Evolutionary conservation across 108 stramenopile species (phyloP).

Genomic region (Cyclotella distinguenda): DNA sequence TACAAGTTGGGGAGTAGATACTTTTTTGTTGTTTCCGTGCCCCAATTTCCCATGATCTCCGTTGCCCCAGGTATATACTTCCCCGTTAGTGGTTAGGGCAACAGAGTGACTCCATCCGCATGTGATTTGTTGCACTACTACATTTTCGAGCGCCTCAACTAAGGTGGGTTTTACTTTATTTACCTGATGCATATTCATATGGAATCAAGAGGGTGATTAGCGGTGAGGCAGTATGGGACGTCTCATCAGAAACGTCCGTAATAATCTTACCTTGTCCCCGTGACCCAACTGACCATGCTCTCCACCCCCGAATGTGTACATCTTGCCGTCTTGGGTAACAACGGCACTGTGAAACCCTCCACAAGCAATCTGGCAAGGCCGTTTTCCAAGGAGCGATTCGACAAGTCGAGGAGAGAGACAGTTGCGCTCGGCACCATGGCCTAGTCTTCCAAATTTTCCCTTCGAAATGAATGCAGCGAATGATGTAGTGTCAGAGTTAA

Average conservation of each 20-base stretch:
- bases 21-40: slow-evolving; percentile 86
- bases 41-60: slow-evolving; percentile 90
- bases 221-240: background rate
- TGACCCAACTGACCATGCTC: slow-evolving; percentile 93
- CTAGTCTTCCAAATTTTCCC: slow-evolving; percentile 94
- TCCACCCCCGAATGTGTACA: slow-evolving; percentile 91
- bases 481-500: background rate
- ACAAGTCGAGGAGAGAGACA: slow-evolving; percentile 82
- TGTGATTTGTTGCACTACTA: slow-evolving; percentile 86
- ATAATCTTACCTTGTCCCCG: slow-evolving; percentile 76
- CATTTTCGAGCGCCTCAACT: slow-evolving; percentile 71
- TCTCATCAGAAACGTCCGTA: background rate
- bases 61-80: slow-evolving; percentile 85
- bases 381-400: slow-evolving; percentile 78
- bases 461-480: background rate
- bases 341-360: slow-evolving; percentile 92
- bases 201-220: background rate
- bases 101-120: slow-evolving; percentile 97
- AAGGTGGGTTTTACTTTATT: slow-evolving; percentile 84
- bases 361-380: slow-evolving; percentile 78
- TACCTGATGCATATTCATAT: slow-evolving; percentile 22
- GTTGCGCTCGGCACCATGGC: slow-evolving; percentile 89
- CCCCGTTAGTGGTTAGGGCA: slow-evolving; percentile 70
- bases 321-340: slow-evolving; percentile 84
- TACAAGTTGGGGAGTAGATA: slow-evolving; percentile 83